Evolutionary conservation across 2,329 filamentous ascomycete genomes (phyloP), one percentile per base, ranked within the genome.

Genomic region (Fusarium sp.): DNA sequence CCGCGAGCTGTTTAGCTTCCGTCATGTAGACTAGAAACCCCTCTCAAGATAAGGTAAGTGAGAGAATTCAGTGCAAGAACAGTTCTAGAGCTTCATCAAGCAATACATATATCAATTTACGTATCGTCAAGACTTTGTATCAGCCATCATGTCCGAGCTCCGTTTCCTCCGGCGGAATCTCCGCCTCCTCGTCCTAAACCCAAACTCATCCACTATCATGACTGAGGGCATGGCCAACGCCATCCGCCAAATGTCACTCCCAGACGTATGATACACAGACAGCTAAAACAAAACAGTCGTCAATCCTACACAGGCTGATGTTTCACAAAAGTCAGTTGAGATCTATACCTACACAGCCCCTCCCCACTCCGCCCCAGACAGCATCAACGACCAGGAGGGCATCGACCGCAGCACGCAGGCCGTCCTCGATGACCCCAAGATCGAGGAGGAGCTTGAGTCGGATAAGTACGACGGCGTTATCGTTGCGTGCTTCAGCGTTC

Each of bases 401-500:
- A 92, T 95, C 11, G 81, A 84, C 4, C 81, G 85, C 57, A 95
- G 92, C 74, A 88, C 90, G 3, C 79, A 87, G 4, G 87, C 90
- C 64, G 93, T 94, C 57, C 83, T 92, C 22, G 83, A 85, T 2
- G 85, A 90, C 67, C 80, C 93, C 11, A 80, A 83, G 32, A 80
- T 85, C 4, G 63, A 69, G 11, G 41, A 77, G 47, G 68, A 83
- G 20, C 50, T 79, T 70, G 68, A 82, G 2, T 80, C 88, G 1
- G 67, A 81, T 6, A 76, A 83, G 35, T 90, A 94, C 81, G 91
- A 96, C 79, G 94, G 88, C n/a, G 91, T 97, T 70, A 87, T 98
- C 2, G 88, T 98, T 5, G 95, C 95, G 26, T 98, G 96, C 84
- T 98, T 94, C 84, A 96, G 93, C 68, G 90, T 93, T 3, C 95